A percentile compares a stretch with the other conserved stretches of the same genome.
phyloP scores from a whole-genome alignment of 768 basidiomycete genomes.

The Plicaturopsis crispa region DNA sequence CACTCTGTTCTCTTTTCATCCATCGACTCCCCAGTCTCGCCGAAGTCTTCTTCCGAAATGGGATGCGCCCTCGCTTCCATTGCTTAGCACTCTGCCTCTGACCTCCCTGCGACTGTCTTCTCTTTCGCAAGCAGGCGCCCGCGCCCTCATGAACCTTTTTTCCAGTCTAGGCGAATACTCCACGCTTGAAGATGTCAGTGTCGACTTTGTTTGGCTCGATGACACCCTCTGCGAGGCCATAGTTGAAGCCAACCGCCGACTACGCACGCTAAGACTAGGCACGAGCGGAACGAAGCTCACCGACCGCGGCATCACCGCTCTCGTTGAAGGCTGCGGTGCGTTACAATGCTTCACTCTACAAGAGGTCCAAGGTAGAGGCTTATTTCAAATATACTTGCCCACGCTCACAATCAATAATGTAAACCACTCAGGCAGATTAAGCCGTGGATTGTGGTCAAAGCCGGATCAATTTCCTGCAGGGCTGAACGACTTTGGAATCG shows the following conservation, averaged over 20 bases:
- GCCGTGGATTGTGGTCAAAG: slow-evolving; percentile 27
- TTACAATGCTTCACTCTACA: slow-evolving; percentile 24
- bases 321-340: slow-evolving; percentile 25
- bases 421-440: slow-evolving; percentile 22
- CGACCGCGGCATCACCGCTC: slow-evolving; percentile 23
- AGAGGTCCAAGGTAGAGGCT: slow-evolving; percentile 26
- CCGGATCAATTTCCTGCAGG: slow-evolving; percentile 14
- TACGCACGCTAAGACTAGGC: slow-evolving; percentile 22
- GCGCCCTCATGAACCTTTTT: slow-evolving; percentile 20
- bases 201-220: slow-evolving; percentile 33
- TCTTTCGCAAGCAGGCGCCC: slow-evolving; percentile 27
- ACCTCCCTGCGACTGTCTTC: slow-evolving; percentile 22
- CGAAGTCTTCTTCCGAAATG: slow-evolving; percentile 18
- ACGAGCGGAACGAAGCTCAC: slow-evolving; percentile 30
- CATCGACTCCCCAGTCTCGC: slow-evolving; percentile 2
- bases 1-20: slow-evolving; percentile 12
- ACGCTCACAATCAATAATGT: slow-evolving; percentile 1
- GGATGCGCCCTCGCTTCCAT: slow-evolving; percentile 27
- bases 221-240: slow-evolving; percentile 27
- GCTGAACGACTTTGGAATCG: slow-evolving; percentile 19
- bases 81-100: slow-evolving; percentile 20
- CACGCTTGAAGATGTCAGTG: slow-evolving; percentile 20
- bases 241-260: slow-evolving; percentile 20
- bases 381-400: slow-evolving; percentile 1
- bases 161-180: slow-evolving; percentile 19